Percentiles rank a stretch among this genome's conserved stretches.
Conservation (phyloP, 176 grass and related monocot species). For the Cocos nucifera region DNA sequence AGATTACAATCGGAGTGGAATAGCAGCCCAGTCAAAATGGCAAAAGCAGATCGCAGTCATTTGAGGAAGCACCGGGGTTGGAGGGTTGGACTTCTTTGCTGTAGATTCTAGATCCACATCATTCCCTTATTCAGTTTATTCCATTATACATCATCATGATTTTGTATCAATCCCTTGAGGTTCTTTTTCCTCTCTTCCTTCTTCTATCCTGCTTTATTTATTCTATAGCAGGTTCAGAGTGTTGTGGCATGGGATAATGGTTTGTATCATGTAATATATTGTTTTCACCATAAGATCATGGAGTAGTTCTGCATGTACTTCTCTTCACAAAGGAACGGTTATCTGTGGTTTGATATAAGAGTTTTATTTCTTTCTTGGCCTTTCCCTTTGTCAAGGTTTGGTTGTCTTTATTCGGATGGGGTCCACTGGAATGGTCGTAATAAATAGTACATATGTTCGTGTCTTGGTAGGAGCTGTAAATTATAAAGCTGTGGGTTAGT, state of each 20-base stretch:
- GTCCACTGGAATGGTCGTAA: too few species aligned
- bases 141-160: neutral
- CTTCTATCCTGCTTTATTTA: neutral
- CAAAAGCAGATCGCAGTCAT: slow-evolving; percentile 11
- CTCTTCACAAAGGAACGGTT: too few species aligned
- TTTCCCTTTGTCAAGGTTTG: too few species aligned
- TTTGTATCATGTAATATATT: neutral
- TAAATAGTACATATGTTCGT: too few species aligned
- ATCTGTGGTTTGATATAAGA: too few species aligned
- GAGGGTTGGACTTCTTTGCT: slow-evolving; percentile 22
- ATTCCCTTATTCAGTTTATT: neutral
- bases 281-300: too few species aligned
- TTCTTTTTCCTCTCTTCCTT: neutral
- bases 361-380: too few species aligned
- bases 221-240: neutral
- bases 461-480: too few species aligned
- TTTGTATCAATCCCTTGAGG: neutral
- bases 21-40: slow-evolving; percentile 33
- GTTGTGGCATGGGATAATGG: too few species aligned
- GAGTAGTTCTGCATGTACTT: too few species aligned
- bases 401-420: too few species aligned
- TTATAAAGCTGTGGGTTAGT: too few species aligned
- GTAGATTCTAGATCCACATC: slow-evolving; percentile 11
- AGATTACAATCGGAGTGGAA: slow-evolving; percentile 33
- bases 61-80: slow-evolving; percentile 22